Base-by-base conservation (phyloP, 1,284 basidiomycete genomes). In the Sutorius eximius region DNA sequence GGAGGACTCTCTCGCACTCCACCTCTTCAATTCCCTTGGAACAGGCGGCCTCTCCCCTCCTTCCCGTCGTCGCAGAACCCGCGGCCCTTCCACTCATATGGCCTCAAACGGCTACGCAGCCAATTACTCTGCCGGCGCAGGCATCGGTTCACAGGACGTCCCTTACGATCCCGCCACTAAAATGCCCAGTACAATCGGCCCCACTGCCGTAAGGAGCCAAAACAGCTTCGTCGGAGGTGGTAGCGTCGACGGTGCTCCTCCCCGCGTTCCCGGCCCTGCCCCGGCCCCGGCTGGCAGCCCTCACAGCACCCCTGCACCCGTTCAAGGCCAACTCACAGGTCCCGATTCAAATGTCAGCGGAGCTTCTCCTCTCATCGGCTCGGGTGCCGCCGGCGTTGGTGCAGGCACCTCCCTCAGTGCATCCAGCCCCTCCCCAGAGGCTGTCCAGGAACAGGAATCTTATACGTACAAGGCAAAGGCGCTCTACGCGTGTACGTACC, bases 1-100 rank as follows among this genome's bases (percentile, higher is more conserved):
- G 69, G 95, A 98, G 64, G 94, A 95, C 68, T 91, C 94, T 2
- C 83, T 92, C 61, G 73, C 85, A 47, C 82, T 93, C 52, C 81
- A 92, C 70, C 64, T 96, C 56, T 90, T 98, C 81, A 94, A 93
- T 72, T 82, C 85, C 16, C 76, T 91, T 61, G 93, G 93, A 52
- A 93, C 91, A 24, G 92, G 91, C 49, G 92, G 92, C 34, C 85
- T 94, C 48, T 88, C 90, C 2, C 83, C 88, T 33, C 90, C 90
- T 47, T 86, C 84, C 9, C 82, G 87, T 54, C 82, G 87, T 57
- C 81, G 86, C 66, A 76, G 88, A 59, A 80, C 83, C 40, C 82
- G 80, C 42, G 76, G 75, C 10, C 76, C 79, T 24, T 84, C 84
- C n/a, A 74, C 83, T 57, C 83, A 87, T 67, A 82, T 86, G 76